Base-by-base conservation (phyloP, 179 eudicot species). In the Drosera spatulata region DNA sequence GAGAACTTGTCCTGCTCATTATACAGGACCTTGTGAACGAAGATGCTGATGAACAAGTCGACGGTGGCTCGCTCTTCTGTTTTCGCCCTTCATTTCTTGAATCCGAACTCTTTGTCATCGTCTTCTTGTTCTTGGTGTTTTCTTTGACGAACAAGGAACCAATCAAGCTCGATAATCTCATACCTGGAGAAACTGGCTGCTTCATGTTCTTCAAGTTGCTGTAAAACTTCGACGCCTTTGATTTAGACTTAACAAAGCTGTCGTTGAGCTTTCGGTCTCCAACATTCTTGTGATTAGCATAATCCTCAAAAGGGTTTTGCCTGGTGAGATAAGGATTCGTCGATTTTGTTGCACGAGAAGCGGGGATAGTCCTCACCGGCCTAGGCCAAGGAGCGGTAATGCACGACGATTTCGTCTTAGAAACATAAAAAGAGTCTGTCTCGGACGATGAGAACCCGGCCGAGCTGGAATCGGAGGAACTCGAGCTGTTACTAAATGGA, bases 111-210 rank as follows among this genome's bases (percentile, higher is more conserved):
- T 55, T 70, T 33, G 47, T 71, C 60, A 69, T 22, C 33, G 33
- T 0, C 33, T 22, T 75, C 69, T 63, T 79, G 13, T 40, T 68
- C 54, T 61, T 57, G 7, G 65, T 50, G 49, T 39, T 40, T 2
- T 74, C 81, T 59, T 70, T 73, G 15, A 61, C 58, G 63, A 85
- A 85, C 2, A 88, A 69, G 5, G 93, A 81, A 56, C 75, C 76
- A 22, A 88, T 74, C 47, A 85, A 80, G 58, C 65, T 85, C 4
- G 87, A 58, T 14, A 88, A 67, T 49, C 75, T 66, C 0, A 77
- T 77, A 0, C 96, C 96, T 0, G 96, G 96, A 0, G 96, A 88
- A 53, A 85, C 79, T 39, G 96, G 96, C 63, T 85, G 87, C 63
- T 79, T 85, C 50, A 80, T 57, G 14, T 74, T 84, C 80, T 78